Evolutionary conservation across 768 basidiomycete genomes (phyloP), one percentile per base, ranked within the genome.

Genomic region (Xerocomellus dryophilus): DNA sequence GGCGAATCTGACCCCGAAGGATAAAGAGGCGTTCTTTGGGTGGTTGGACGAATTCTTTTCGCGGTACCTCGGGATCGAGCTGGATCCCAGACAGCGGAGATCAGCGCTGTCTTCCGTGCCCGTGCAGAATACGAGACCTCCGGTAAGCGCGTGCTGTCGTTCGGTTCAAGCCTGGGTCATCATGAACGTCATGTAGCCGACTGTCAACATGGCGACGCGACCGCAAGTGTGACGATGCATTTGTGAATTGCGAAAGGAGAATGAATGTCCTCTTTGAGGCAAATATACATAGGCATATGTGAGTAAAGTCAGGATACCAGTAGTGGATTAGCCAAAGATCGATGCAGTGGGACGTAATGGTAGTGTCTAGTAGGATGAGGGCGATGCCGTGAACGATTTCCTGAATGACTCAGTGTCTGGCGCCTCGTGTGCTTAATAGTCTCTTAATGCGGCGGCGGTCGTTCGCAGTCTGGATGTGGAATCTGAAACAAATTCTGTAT

Each of bases 41-140:
- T 91, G 89, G 88, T 74, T 92, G 20, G 89, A 92, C 65, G 89
- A 90, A 62, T 91, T 85, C 71, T 92, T 92, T 62, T 77, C 80
- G 15, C 75, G 76, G 32, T 73, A 72, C 45, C 66, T 76, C 20
- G 60, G 67, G 21, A 66, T 69, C 23, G 56, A 59, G 46, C 20
- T 71, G 35, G 36, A 61, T 47, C 57, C 65, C 3, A 51, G 56
- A 17, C 32, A 34, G 35, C 43, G 32, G 35, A 15, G 25, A 46
- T 2, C 40, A 4, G 45, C 9, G 11, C n/a, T 36, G 8, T 14
- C 31, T 14, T 7, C 43, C 15, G 15, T 31, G 40, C 38, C 31
- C 10, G 34, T 39, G 40, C 39, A 41, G 18, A 18, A 9, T 35
- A 12, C 45, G n/a, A 49, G 55, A 27, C 38, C 49, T 11, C 60